Conservation (phyloP, 1,284 basidiomycete genomes). For the Cutaneotrichosporon sp. region DNA sequence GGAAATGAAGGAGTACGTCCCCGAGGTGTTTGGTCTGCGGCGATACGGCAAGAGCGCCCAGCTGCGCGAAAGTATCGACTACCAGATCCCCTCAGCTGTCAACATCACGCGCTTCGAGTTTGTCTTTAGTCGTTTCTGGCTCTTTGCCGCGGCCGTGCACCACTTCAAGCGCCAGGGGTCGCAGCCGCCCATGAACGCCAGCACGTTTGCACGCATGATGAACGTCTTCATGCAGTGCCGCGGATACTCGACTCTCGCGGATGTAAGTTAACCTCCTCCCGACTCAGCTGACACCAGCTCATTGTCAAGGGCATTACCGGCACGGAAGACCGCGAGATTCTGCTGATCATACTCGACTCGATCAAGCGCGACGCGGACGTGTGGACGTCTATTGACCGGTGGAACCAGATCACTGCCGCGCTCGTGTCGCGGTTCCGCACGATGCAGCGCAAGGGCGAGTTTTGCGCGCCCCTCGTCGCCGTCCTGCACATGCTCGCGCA, state of each 20-base stretch:
- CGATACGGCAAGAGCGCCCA: constrained; percentile 27
- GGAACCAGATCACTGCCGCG: constrained; percentile 33
- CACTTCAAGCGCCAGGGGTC: constrained; percentile 25
- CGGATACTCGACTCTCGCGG: constrained; percentile 38
- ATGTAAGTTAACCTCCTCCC: constrained; percentile 19
- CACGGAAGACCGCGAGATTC: constrained; percentile 35
- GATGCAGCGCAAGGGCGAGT: constrained; percentile 23
- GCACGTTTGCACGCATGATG: constrained; percentile 36
- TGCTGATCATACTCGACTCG: constrained; percentile 36
- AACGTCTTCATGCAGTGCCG: constrained; percentile 35
- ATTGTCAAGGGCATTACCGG: constrained; percentile 33
- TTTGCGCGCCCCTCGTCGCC: constrained; percentile 23
- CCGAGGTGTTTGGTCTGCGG: constrained; percentile 39
- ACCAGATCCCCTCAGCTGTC: constrained; percentile 27
- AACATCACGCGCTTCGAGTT: constrained; percentile 35
- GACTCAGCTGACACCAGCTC: constrained; percentile 22
- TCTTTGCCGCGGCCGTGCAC: constrained; percentile 27
- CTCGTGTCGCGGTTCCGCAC: constrained; percentile 34
- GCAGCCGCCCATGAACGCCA: constrained; percentile 33
- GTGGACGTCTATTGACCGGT: constrained; percentile 45
- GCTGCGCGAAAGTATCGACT: constrained; percentile 27
- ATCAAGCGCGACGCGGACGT: constrained; percentile 39
- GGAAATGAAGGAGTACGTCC: constrained; percentile 40
- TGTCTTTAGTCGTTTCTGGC: constrained; percentile 38
- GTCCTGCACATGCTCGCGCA: constrained; percentile 27